Conservation (phyloP, 2,329 filamentous ascomycete species). For the Didymosphaeria variabile region DNA sequence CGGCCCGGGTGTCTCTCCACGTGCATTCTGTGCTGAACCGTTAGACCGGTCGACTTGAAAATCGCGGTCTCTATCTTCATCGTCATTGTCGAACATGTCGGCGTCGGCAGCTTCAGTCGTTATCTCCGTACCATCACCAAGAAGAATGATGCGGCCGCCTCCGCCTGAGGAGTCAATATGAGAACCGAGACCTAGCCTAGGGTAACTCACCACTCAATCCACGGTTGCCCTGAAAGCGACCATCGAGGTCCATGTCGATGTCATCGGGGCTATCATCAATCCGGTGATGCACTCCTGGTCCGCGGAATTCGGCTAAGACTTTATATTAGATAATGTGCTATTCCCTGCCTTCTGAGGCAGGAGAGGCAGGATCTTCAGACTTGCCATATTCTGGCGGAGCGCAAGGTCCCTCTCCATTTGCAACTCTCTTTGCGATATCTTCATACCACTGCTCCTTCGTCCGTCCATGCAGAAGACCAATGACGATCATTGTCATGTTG, state of each 20-base stretch:
- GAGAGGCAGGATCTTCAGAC: conserved; percentile 60
- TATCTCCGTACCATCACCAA: conserved; percentile 94
- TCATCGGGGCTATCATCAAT: conserved; percentile 63
- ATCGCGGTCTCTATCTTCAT: conserved; percentile 83
- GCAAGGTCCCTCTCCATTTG: conserved; percentile 96
- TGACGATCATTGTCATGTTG: conserved; percentile 98
- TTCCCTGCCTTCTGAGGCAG: conserved; percentile 42
- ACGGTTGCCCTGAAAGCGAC: conserved; percentile 74
- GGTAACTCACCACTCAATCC: conserved; percentile 53
- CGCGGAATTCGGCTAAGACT: conserved; percentile 59
- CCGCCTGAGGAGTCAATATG: conserved; percentile 75
- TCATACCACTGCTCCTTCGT: conserved; percentile 99
- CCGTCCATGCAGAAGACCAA: conserved; percentile 89
- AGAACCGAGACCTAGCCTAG: conserved; percentile 72
- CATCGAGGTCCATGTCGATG: conserved; percentile 78
- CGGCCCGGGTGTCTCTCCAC: conserved; percentile 39
- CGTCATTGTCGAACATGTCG: conserved; percentile 93
- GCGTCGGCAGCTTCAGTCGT: conserved; percentile 87
- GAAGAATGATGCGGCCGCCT: conserved; percentile 84
- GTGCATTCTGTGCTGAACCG: conserved; percentile 28
- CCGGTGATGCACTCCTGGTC: conserved; percentile 59
- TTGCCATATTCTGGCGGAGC: conserved; percentile 99
- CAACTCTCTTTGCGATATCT: conserved; percentile 90
- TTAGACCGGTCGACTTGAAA: conserved; percentile 76
- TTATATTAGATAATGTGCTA: conserved; percentile 49